A percentile compares a stretch with the other conserved stretches of the same genome.
Evolutionary conservation across 495 filamentous ascomycete genomes (phyloP).

Genomic region (Penicillium simplicissimum): DNA sequence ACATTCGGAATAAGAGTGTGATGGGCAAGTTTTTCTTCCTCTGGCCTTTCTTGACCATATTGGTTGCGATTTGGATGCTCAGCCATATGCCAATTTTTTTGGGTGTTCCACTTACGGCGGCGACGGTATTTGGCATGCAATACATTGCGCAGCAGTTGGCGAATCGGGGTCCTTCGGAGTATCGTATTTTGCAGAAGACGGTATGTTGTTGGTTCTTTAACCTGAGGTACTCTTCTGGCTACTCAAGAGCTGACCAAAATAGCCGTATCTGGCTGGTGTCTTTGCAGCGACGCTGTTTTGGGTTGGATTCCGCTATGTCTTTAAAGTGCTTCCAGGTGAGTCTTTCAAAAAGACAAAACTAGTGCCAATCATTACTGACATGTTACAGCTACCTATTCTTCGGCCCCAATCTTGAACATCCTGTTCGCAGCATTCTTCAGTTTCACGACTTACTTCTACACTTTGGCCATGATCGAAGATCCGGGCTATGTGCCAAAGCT

Average conservation of each 20-base stretch:
- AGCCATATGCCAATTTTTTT: conserved; percentile 72
- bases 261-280: conserved; percentile 91
- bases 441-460: conserved; percentile 82
- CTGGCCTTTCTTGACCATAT: conserved; percentile 78
- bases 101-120: conserved; percentile 67
- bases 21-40: conserved; percentile 89
- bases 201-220: conserved; percentile 47
- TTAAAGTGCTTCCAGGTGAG: conserved; percentile 69
- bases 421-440: conserved; percentile 63
- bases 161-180: conserved; percentile 78
- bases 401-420: conserved; percentile 70
- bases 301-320: conserved; percentile 73
- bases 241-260: background rate
- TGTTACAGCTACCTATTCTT: conserved; percentile 59
- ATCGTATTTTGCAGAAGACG: conserved; percentile 84
- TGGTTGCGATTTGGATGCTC: conserved; percentile 67
- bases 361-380: background rate
- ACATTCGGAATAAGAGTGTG: conserved; percentile 73
- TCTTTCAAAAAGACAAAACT: conserved; percentile 21
- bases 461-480: conserved; percentile 79
- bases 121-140: conserved; percentile 71
- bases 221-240: too few relatives aligned
- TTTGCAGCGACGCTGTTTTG: conserved; percentile 87
- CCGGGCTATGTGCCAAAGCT: conserved; percentile 95
- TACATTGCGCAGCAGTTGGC: conserved; percentile 75